Evolutionary conservation across 768 basidiomycete genomes (phyloP).

Genomic region (Phlebiopsis gigantea): DNA sequence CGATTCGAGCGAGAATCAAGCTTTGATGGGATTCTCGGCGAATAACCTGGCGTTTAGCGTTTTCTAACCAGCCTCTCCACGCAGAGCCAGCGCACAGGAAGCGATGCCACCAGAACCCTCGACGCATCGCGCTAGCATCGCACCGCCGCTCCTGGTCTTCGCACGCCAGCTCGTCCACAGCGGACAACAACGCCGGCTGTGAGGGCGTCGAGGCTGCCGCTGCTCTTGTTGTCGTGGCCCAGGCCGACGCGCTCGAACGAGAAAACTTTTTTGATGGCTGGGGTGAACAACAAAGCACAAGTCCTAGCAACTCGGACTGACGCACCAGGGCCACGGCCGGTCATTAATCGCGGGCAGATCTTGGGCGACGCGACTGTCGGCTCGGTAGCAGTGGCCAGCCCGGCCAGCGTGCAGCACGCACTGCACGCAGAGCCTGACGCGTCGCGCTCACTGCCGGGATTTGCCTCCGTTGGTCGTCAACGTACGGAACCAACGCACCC

Average conservation of each 20-base stretch:
- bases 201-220: too few relatives aligned
- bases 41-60: neutral
- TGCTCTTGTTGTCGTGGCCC: neutral
- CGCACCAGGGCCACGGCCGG: neutral
- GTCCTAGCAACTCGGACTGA: neutral
- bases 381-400: neutral
- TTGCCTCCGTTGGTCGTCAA: conserved; percentile 2
- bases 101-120: neutral
- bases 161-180: neutral
- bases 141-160: neutral
- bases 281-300: too few relatives aligned
- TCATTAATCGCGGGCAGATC: conserved; percentile 2
- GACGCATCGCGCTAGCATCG: conserved; percentile 1
- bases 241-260: neutral
- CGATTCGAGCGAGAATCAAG: neutral
- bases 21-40: neutral
- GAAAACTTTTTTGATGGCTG: neutral
- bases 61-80: neutral
- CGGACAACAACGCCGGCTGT: neutral
- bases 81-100: conserved; percentile 6
- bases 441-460: neutral
- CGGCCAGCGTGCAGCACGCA: neutral
- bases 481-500: neutral
- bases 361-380: neutral
- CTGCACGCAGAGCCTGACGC: neutral